These are phyloP conservation scores for Podospora appendiculata DNA, from an alignment of 495 filamentous ascomycete species.

Conservation along the genomic window DNA sequence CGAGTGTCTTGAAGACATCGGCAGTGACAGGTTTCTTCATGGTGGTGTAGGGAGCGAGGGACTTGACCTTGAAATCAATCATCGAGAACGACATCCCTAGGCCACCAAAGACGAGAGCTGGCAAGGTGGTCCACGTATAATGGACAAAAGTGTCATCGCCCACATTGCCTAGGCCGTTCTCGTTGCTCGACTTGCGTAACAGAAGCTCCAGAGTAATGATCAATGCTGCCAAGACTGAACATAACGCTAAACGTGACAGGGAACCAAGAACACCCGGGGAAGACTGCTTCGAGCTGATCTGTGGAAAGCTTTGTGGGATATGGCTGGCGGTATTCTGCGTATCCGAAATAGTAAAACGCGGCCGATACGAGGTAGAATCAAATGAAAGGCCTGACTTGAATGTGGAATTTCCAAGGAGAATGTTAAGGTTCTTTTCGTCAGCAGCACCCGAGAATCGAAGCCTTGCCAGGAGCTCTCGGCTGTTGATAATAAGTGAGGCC, in stretches of 20 bases:
- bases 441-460: slow-evolving; percentile 1
- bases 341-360: background rate
- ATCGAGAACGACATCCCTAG: slow-evolving; percentile 1
- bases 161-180: slow-evolving; percentile 6
- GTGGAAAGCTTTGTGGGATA: background rate
- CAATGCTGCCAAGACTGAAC: background rate
- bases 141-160: slow-evolving; percentile 4
- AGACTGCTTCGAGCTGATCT: background rate
- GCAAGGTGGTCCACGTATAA: slow-evolving; percentile 11
- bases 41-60: slow-evolving; percentile 2
- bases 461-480: background rate
- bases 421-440: background rate
- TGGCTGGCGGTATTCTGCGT: background rate
- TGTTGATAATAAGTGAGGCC: slow-evolving; percentile 1
- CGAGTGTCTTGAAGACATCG: background rate
- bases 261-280: background rate
- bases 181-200: background rate
- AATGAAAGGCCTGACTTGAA: background rate
- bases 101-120: slow-evolving; percentile 3
- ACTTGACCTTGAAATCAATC: slow-evolving; percentile 5
- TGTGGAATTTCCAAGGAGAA: background rate
- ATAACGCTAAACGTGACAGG: background rate
- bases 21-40: background rate
- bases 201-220: background rate
- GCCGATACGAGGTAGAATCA: background rate